These are phyloP conservation scores for Brassica hybrid DNA, from an alignment of 441 rosid species.

Conservation along the genomic window DNA sequence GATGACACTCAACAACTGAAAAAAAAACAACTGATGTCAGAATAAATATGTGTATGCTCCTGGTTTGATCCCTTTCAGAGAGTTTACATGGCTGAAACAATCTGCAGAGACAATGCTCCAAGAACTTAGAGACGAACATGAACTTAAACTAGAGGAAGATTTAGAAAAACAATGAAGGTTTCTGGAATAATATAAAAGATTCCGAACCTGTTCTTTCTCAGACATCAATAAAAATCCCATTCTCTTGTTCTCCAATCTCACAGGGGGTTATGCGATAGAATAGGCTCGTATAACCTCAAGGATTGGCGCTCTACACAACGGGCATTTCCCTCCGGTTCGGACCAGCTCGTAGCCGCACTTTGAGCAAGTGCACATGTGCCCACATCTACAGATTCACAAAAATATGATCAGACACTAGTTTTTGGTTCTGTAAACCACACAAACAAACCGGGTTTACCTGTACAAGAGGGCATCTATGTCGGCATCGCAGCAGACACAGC, in stretches of 20 bases:
- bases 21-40: neutral
- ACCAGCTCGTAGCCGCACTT: slow-evolving; percentile 11
- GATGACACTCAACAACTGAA: slow-evolving; percentile 1
- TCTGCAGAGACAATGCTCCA: slow-evolving; percentile 13
- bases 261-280: slow-evolving; percentile 6
- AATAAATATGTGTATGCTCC: slow-evolving; percentile 5
- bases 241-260: neutral
- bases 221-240: neutral
- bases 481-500: slow-evolving; percentile 7
- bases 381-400: slow-evolving; percentile 6
- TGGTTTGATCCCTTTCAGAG: slow-evolving; percentile 2
- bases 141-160: neutral
- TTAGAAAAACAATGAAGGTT: no score
- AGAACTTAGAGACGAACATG: slow-evolving; percentile 1
- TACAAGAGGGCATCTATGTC: slow-evolving; percentile 20
- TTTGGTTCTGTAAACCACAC: neutral
- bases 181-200: no score
- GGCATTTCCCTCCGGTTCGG: slow-evolving; percentile 15
- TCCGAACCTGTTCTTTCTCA: slow-evolving; percentile 10
- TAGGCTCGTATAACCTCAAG: slow-evolving; percentile 18
- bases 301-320: slow-evolving; percentile 20
- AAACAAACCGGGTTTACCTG: neutral
- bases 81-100: neutral
- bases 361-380: slow-evolving; percentile 22
- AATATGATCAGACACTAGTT: neutral